Evolutionary conservation across 495 filamentous ascomycete genomes (phyloP), one percentile per base, ranked within the genome.

Genomic region (Physcia stellaris): DNA sequence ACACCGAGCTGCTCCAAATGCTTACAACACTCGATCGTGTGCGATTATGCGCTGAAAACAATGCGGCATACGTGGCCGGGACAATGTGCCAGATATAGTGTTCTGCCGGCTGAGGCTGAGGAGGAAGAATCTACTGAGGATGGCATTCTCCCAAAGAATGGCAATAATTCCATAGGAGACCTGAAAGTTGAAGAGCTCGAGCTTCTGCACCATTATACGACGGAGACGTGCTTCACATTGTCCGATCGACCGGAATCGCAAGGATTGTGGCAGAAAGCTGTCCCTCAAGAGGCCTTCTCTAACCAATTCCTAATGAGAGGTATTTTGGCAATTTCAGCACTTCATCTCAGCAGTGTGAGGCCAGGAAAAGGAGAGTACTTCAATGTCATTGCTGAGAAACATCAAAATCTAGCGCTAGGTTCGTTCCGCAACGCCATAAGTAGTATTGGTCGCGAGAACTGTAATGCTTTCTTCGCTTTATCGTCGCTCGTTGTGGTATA

Each of bases 231-330:
- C 32, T 35, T 24, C 23, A 64, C 60, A 11, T 40, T 63, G 30
- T 41, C 41, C 12, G 51, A 55, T 19, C 40, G 49, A 11, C 13
- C 50, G 20, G 45, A 52, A 10, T 46, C 46, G 5, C 35, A 46
- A 11, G 28, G 54, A 0, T 13, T 71, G 12, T 68, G 63, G 61
- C 52, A 56, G 23, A 38, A 48, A 4, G 55, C 60, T 24, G 34
- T 66, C n/a, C 56, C 57, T 1, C 48, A 58, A 47, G 62, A 62
- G 51, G 61, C 61, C 1, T 54, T 68, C 27, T 26, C 50, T 5
- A 61, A 61, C 34, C 59, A 60, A 2, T 63, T 63, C 1, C 58
- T 69, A n/a, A 46, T 65, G 23, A 64, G 67, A 37, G 57, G 66
- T 6, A 55, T 66, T 6, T 49, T 69, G 2, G 54, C 66, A 4